Evolutionary conservation across 1,284 basidiomycete species (phyloP).

Genomic region (Violaceomyces palustris): DNA sequence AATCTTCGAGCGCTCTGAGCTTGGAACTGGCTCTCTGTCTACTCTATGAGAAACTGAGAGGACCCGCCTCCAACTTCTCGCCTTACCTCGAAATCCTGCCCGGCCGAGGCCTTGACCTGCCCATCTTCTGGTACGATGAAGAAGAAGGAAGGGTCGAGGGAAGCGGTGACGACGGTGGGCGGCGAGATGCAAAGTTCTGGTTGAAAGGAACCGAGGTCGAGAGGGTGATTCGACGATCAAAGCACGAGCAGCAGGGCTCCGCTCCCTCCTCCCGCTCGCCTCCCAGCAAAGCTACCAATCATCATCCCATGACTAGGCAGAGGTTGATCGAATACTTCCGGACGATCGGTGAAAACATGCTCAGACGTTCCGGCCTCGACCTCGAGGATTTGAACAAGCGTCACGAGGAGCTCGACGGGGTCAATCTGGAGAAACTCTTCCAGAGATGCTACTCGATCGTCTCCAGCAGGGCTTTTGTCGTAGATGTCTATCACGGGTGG

Average conservation of each 20-base stretch:
- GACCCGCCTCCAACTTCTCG: conserved; percentile 13
- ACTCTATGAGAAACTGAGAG: conserved; percentile 29
- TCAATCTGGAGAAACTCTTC: conserved; percentile 9
- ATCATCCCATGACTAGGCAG: conserved; percentile 16
- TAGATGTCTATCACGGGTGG: conserved; percentile 38
- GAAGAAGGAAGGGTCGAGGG: too few species aligned
- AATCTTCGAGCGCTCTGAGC: too few species aligned
- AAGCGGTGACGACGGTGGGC: too few species aligned
- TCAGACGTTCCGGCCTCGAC: conserved; percentile 6
- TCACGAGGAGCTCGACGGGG: conserved; percentile 1
- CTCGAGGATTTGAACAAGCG: conserved; percentile 1
- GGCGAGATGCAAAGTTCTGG: conserved; percentile 3
- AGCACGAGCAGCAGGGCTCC: conserved; percentile 1
- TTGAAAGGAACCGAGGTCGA: conserved; percentile 22
- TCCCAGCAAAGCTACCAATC: background rate
- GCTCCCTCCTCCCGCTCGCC: background rate
- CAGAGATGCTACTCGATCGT: conserved; percentile 32
- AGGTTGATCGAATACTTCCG: conserved; percentile 18
- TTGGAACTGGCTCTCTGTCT: conserved; percentile 37
- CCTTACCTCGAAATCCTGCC: conserved; percentile 28
- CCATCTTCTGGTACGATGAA: conserved; percentile 4
- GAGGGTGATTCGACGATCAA: conserved; percentile 6
- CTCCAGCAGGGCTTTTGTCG: conserved; percentile 41
- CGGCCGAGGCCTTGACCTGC: conserved; percentile 13
- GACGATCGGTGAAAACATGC: conserved; percentile 7